These are phyloP conservation scores for Aspergillus taichungensis DNA, from an alignment of 495 filamentous ascomycete genomes.

Conservation along the genomic window DNA sequence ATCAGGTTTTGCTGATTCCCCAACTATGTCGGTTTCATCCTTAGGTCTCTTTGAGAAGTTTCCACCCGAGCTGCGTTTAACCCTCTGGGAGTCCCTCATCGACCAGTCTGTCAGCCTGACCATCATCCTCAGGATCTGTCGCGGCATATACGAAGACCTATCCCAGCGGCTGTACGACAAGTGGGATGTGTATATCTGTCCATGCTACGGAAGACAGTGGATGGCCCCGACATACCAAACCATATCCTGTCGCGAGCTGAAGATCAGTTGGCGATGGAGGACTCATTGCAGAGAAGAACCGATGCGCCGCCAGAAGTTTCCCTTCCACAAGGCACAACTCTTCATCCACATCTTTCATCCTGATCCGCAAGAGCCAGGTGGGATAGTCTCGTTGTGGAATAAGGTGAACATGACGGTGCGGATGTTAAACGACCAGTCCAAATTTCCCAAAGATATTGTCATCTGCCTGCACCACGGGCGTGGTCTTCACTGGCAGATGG, in stretches of 20 bases:
- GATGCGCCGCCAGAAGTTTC: not conserved
- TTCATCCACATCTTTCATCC: conserved; percentile 5
- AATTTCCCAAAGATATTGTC: not conserved
- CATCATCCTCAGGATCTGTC: conserved; percentile 1
- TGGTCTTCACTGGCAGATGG: conserved; percentile 3
- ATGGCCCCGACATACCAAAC: not conserved
- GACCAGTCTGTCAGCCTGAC: not conserved
- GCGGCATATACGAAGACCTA: conserved; percentile 4
- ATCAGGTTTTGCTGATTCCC: too few species aligned
- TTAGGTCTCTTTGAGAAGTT: not conserved
- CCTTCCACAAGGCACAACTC: conserved; percentile 3
- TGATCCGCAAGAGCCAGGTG: conserved; percentile 1
- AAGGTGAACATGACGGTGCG: not conserved
- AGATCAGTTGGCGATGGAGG: not conserved
- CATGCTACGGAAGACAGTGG: not conserved
- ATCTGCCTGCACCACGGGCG: not conserved
- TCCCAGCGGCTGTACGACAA: conserved; percentile 1
- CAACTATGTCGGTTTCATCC: too few species aligned
- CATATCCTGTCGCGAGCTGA: not conserved
- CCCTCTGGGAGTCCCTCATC: not conserved
- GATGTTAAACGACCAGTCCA: not conserved
- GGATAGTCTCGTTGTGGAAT: conserved; percentile 2
- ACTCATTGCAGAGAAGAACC: not conserved
- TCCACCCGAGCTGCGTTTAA: not conserved
- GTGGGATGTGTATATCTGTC: not conserved